These are phyloP conservation scores for Phascolomyces articulosus DNA, from an alignment of 371 early-diverging fungal species.

Conservation along the genomic window DNA sequence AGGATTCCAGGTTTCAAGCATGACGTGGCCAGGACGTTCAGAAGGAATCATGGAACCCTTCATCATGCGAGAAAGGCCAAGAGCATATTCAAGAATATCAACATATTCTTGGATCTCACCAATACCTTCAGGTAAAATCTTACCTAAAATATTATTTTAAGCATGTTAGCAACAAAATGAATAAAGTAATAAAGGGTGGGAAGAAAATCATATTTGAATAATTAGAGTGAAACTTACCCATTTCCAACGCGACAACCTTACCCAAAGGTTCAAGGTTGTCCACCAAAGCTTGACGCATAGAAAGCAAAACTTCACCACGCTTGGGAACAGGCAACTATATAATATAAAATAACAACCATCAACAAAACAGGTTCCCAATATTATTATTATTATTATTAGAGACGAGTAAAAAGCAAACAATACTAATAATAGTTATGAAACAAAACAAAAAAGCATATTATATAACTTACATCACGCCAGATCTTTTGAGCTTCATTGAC, in stretches of 20 bases:
- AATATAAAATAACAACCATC: background rate
- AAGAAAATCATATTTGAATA: too few relatives aligned
- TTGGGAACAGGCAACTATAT: slow-evolving; percentile 82
- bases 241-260: slow-evolving; percentile 87
- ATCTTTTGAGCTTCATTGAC: slow-evolving; percentile 68
- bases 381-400: too few relatives aligned
- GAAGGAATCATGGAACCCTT: slow-evolving; percentile 90
- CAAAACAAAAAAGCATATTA: background rate
- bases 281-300: slow-evolving; percentile 88
- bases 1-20: slow-evolving; percentile 98
- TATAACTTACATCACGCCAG: slow-evolving; percentile 63
- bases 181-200: background rate
- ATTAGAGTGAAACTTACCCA: slow-evolving; percentile 82
- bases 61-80: slow-evolving; percentile 88
- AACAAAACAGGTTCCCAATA: background rate
- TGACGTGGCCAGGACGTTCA: slow-evolving; percentile 93
- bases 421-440: background rate
- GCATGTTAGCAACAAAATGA: background rate
- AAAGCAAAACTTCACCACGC: slow-evolving; percentile 92
- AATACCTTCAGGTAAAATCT: slow-evolving; percentile 92
- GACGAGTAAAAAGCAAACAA: too few relatives aligned
- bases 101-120: slow-evolving; percentile 99
- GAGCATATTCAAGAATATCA: slow-evolving; percentile 93
- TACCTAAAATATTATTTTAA: slow-evolving; percentile 32
- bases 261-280: slow-evolving; percentile 82